phyloP scores from a whole-genome alignment of 768 basidiomycete species.

The Amanita fuliginea region DNA sequence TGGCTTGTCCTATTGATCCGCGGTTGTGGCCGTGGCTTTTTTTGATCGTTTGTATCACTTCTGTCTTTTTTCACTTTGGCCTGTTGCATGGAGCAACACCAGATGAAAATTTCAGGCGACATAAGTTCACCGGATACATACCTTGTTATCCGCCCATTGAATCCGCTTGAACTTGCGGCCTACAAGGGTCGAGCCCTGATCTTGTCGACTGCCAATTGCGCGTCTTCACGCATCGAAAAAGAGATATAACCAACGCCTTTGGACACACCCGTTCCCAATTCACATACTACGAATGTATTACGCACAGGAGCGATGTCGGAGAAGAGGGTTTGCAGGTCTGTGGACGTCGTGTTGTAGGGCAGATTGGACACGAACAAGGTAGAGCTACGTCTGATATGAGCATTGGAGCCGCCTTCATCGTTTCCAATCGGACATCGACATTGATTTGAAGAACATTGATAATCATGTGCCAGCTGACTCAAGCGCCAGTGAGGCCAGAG shows the following conservation, averaged over 20 bases:
- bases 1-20: slow-evolving; percentile 21
- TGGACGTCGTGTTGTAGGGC: slow-evolving; percentile 83
- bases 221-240: slow-evolving; percentile 85
- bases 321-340: slow-evolving; percentile 85
- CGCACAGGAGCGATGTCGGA: slow-evolving; percentile 93
- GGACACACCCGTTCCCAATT: slow-evolving; percentile 61
- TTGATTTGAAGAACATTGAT: no score
- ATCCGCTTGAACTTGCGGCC: slow-evolving; percentile 64
- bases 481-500: no score
- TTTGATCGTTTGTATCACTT: slow-evolving; percentile 16
- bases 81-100: slow-evolving; percentile 13
- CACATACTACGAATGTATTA: slow-evolving; percentile 85
- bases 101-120: not conserved
- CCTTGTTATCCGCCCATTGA: slow-evolving; percentile 76
- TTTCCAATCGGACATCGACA: no score
- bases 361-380: slow-evolving; percentile 93
- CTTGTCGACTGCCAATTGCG: slow-evolving; percentile 57
- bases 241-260: slow-evolving; percentile 97
- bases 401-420: no score
- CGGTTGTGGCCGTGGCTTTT: slow-evolving; percentile 22
- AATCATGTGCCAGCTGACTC: no score
- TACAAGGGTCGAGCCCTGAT: slow-evolving; percentile 52
- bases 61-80: slow-evolving; percentile 32
- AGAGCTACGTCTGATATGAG: slow-evolving; percentile 31
- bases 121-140: slow-evolving; percentile 16